Evolutionary conservation across 495 filamentous ascomycete genomes (phyloP), one percentile per base, ranked within the genome.

Genomic region (Cenococcum geophilum): DNA sequence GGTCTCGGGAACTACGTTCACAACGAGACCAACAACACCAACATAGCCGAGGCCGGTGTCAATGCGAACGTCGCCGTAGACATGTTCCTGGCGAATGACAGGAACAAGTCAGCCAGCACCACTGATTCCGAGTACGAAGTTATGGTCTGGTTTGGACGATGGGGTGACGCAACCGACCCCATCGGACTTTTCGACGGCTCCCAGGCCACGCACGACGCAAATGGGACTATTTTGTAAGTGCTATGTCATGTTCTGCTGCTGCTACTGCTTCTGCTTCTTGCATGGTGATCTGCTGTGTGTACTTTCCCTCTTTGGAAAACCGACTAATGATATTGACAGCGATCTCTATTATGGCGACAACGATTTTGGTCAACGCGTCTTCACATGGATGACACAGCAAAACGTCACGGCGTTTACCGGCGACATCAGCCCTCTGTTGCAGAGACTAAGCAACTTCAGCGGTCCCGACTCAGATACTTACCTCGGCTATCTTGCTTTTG

Each of bases 11-110:
- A 75, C 55, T 20, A 48, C 1, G 43, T 59, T 5, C 54, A 37
- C 21, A 68, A 60, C 3, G 51, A 37, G 0, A 60, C 64, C 0
- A 71, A 73, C 1, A 36, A 23, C 45, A 9, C 47, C 0, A 48
- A 50, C 12, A 61, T 78, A 10, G 61, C 18, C 12, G 35, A 54
- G 18, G 57, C 63, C 8, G 50, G 52, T 1, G 64, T 76, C 20
- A 71, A 76, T 43, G 61, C 72, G 57, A 77, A 76, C 68, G 76
- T 78, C n/a, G 75, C 74, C 34, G 62, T 78, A 21, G 76, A 78
- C 72, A 75, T 78, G 72, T 78, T 75, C 65, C 69, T 78, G 32
- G 76, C 78, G 55, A 57, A 56, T 22, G 72, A 76, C 48, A 58
- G 62, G 25, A 54, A 37, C 0, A 71, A 57, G 0, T 63, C 76